Percentiles rank a stretch among this genome's conserved stretches.
phyloP scores from a whole-genome alignment of 1,284 basidiomycete genomes.

The Tetrapyrgos nigripes region DNA sequence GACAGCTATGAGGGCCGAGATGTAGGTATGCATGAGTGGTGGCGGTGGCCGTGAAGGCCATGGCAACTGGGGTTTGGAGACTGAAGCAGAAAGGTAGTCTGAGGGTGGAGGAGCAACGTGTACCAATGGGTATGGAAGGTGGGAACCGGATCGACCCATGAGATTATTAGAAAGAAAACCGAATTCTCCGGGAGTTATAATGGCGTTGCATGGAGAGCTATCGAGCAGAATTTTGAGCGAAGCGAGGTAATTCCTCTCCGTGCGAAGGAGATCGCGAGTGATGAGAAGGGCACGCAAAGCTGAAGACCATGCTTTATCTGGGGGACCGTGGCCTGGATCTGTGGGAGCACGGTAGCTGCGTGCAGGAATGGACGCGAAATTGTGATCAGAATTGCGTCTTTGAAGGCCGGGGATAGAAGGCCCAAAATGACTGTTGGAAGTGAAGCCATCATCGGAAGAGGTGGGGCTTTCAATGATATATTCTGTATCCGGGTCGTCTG shows the following conservation, averaged over 20 bases:
- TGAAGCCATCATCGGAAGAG: not conserved
- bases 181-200: constrained; percentile 11
- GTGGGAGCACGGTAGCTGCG: not conserved
- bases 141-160: not conserved
- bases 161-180: not conserved
- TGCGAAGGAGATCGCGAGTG: constrained; percentile 67
- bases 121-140: constrained; percentile 5
- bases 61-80: constrained; percentile 11
- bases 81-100: not conserved
- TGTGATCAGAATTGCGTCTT: not conserved
- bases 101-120: not conserved
- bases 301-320: constrained; percentile 52
- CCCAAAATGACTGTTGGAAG: not conserved
- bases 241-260: constrained; percentile 67
- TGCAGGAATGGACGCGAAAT: not conserved
- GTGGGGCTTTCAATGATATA: not conserved
- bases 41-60: constrained; percentile 53
- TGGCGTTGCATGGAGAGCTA: constrained; percentile 15
- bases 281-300: constrained; percentile 63
- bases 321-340: constrained; percentile 7
- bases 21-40: constrained; percentile 57
- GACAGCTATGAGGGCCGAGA: constrained; percentile 53
- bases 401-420: not conserved
- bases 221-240: constrained; percentile 51
- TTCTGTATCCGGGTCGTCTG: not conserved